These are phyloP conservation scores for Amanita polypyramis DNA, from an alignment of 768 basidiomycete species.

Conservation along the genomic window DNA sequence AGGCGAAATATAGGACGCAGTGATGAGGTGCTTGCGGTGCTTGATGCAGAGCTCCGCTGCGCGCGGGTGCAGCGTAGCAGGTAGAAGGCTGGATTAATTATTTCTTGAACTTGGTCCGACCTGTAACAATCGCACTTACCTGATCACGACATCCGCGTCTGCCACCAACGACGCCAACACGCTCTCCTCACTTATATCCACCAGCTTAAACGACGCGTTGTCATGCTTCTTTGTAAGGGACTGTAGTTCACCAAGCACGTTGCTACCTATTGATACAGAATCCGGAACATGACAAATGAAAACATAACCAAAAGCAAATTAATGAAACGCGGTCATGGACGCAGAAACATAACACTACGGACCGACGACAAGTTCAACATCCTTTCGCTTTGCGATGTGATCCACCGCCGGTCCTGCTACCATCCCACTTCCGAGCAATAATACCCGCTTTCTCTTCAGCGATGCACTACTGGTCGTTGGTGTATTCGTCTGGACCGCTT, in stretches of 20 bases:
- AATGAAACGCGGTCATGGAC: slow-evolving; percentile 4
- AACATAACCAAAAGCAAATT: slow-evolving; percentile 7
- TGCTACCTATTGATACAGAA: slow-evolving; percentile 46
- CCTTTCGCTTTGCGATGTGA: slow-evolving; percentile 49
- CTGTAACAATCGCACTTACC: slow-evolving; percentile 32
- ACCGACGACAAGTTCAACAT: slow-evolving; percentile 74
- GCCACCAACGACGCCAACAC: slow-evolving; percentile 43
- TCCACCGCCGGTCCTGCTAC: slow-evolving; percentile 85
- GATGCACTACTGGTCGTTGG: background rate
- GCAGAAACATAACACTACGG: slow-evolving; percentile 19
- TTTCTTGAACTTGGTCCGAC: background rate
- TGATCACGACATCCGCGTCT: slow-evolving; percentile 72
- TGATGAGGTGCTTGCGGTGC: slow-evolving; percentile 68
- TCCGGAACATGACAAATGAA: slow-evolving; percentile 4
- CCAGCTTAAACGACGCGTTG: slow-evolving; percentile 42
- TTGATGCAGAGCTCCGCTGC: slow-evolving; percentile 69
- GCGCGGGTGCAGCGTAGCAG: slow-evolving; percentile 58
- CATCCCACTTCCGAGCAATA: slow-evolving; percentile 92
- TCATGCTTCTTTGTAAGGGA: slow-evolving; percentile 30
- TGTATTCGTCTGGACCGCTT: background rate
- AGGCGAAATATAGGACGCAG: slow-evolving; percentile 82
- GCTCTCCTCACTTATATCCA: slow-evolving; percentile 46
- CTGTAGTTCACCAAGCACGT: slow-evolving; percentile 50
- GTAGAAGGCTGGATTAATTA: slow-evolving; percentile 50
- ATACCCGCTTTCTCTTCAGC: slow-evolving; percentile 46